A percentile compares a stretch with the other conserved stretches of the same genome.
Conservation (phyloP, 495 filamentous ascomycete genomes). For the Lophiotrema nucula region DNA sequence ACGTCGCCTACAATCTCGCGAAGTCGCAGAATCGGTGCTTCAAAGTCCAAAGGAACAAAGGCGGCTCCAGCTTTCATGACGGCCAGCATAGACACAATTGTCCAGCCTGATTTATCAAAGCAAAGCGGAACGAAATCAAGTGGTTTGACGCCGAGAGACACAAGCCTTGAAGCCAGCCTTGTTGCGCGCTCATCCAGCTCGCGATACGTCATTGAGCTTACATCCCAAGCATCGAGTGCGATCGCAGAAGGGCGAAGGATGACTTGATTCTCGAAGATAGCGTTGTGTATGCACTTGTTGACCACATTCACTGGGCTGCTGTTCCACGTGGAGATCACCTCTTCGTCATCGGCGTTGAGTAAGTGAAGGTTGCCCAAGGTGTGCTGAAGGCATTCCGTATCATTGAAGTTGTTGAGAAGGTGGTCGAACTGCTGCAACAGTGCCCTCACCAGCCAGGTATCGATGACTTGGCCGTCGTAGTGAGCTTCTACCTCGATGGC, state of each 20-base stretch:
- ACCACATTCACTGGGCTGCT: constrained; percentile 32
- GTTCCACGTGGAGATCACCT: constrained; percentile 21
- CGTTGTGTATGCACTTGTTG: constrained; percentile 54
- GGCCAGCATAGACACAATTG: constrained; percentile 24
- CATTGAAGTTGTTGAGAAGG: constrained; percentile 19
- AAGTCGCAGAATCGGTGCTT: constrained; percentile 20
- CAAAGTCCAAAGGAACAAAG: constrained; percentile 30
- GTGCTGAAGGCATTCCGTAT: not conserved
- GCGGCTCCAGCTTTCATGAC: constrained; percentile 34
- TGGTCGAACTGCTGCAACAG: constrained; percentile 26
- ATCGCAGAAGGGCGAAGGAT: constrained; percentile 20
- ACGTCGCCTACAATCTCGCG: constrained; percentile 28
- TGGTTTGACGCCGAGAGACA: constrained; percentile 37
- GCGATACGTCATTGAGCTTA: constrained; percentile 34
- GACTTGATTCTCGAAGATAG: constrained; percentile 44
- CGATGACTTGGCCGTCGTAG: constrained; percentile 24
- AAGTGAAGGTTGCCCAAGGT: constrained; percentile 1
- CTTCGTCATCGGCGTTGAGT: constrained; percentile 16
- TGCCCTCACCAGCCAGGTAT: constrained; percentile 22
- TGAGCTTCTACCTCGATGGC: constrained; percentile 27
- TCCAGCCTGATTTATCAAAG: constrained; percentile 30
- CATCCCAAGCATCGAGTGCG: constrained; percentile 36
- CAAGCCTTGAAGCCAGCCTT: constrained; percentile 39
- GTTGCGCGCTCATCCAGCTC: constrained; percentile 40
- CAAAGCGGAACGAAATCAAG: constrained; percentile 35